These are phyloP conservation scores for Plasmodium gaboni DNA, from an alignment of 169 alveolate genomes.

Conservation along the genomic window DNA sequence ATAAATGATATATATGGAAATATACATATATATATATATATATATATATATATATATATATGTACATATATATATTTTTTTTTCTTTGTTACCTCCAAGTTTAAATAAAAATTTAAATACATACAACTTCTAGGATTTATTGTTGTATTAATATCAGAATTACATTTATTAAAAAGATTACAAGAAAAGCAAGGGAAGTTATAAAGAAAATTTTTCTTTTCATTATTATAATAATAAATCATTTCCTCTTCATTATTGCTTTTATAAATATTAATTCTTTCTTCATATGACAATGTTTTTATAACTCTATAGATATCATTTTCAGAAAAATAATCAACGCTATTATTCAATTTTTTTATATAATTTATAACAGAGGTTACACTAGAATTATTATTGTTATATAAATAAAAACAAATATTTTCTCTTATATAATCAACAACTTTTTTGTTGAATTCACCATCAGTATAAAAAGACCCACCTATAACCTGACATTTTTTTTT, in stretches of 20 bases:
- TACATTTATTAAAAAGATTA: constrained; percentile 71
- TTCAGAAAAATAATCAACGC: constrained; percentile 56
- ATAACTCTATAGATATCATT: constrained; percentile 72
- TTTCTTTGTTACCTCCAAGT: constrained; percentile 34
- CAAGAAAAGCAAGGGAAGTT: constrained; percentile 73
- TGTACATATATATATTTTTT: neutral
- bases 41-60: neutral
- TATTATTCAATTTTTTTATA: constrained; percentile 62
- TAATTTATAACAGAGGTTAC: constrained; percentile 78
- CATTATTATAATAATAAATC: constrained; percentile 71
- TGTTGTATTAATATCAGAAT: constrained; percentile 64
- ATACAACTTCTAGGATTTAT: constrained; percentile 70
- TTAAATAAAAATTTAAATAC: constrained; percentile 58
- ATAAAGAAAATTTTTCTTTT: constrained; percentile 38
- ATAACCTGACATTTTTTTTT: constrained; percentile 78
- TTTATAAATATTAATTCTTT: constrained; percentile 59
- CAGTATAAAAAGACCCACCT: constrained; percentile 93
- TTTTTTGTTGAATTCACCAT: constrained; percentile 92
- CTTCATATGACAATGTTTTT: constrained; percentile 55
- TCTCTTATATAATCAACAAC: constrained; percentile 89
- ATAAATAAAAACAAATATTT: constrained; percentile 77
- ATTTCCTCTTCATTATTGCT: constrained; percentile 46
- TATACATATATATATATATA: too few species aligned
- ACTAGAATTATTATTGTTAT: constrained; percentile 74
- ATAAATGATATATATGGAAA: too few species aligned